Evolutionary conservation across 495 filamentous ascomycete species (phyloP).

Genomic region (Aspergillus taichungensis): DNA sequence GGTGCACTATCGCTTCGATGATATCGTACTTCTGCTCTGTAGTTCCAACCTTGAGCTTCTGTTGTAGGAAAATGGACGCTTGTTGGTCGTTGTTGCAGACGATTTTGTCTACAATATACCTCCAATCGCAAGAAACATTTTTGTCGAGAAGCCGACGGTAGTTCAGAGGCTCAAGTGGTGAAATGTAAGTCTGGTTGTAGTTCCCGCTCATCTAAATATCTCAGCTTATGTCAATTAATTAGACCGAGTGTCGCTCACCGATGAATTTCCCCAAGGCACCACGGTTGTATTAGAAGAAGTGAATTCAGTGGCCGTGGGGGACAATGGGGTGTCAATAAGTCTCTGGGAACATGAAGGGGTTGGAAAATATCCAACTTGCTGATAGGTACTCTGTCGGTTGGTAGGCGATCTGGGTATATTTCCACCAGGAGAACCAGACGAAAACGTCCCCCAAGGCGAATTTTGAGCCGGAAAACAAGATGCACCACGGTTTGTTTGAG

Average conservation of each 20-base stretch:
- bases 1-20: conserved; percentile 89
- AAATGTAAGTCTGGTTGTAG: conserved; percentile 62
- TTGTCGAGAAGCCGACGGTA: conserved; percentile 93
- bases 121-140: conserved; percentile 97
- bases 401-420: conserved; percentile 19
- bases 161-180: conserved; percentile 88
- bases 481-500: conserved; percentile 30
- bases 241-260: conserved; percentile 28
- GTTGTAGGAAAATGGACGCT: conserved; percentile 95
- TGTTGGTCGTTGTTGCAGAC: conserved; percentile 99
- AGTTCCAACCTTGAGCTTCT: conserved; percentile 96
- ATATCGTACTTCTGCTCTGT: conserved; percentile 95
- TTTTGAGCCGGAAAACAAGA: conserved; percentile 25
- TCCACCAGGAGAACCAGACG: conserved; percentile 17
- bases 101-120: conserved; percentile 99
- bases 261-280: conserved; percentile 39
- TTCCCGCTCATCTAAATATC: conserved; percentile 37
- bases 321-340: conserved; percentile 71
- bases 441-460: conserved; percentile 28
- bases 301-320: conserved; percentile 79
- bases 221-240: conserved; percentile 5
- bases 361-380: conserved; percentile 43
- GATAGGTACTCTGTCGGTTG: conserved; percentile 32
- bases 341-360: conserved; percentile 54
- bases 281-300: conserved; percentile 35